Evolutionary conservation across 2,329 filamentous ascomycete species (phyloP), one percentile per base, ranked within the genome.

Genomic region (Pseudogymnoascus sp.): DNA sequence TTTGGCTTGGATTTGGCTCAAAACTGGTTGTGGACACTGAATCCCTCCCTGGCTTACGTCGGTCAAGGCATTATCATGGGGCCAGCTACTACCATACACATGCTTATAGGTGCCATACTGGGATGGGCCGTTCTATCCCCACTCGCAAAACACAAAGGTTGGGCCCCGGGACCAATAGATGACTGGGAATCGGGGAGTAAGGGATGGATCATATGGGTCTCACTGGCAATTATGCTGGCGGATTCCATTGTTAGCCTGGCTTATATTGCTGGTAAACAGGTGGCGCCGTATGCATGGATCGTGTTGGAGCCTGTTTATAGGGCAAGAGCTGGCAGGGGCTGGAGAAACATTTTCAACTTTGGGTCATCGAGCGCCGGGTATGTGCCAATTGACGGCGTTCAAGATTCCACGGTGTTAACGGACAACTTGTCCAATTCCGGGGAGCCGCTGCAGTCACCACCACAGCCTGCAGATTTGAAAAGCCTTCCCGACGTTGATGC

Each of bases 21-120:
- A 1, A 85, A 85, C 1, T 99, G 93, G 93, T 83, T 97, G 0
- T 99, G 95, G 95, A 95, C 91, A 0, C 79, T 99, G 5, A 99
- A 99, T 69, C 95, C 95, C 0, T 97, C 92, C 54, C 88, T 96
- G n/a, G 95, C 95, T 2, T 99, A 99, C 73, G 86, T 97, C 26
- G 95, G 95, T 0, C 95, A 99, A 76, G 95, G 95, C 10, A 96
- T 99, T 66, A 97, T 99, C 71, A 99, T 99, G 95, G 95, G 95
- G 0, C 90, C 93, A 3, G 88, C 91, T 40, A 99, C 95, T 0
- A 97, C 93, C 2, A 81, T 96, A 62, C 93, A 97, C 70, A 99
- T 99, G 95, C 83, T 96, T 0, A 78, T 97, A 2, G 95, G 95
- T 4, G 93, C 95, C 3, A 74, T 96, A 14, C 72, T 97, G 8